Base-by-base conservation (phyloP, 768 basidiomycete species). In the Macrolepiota dolichaula region DNA sequence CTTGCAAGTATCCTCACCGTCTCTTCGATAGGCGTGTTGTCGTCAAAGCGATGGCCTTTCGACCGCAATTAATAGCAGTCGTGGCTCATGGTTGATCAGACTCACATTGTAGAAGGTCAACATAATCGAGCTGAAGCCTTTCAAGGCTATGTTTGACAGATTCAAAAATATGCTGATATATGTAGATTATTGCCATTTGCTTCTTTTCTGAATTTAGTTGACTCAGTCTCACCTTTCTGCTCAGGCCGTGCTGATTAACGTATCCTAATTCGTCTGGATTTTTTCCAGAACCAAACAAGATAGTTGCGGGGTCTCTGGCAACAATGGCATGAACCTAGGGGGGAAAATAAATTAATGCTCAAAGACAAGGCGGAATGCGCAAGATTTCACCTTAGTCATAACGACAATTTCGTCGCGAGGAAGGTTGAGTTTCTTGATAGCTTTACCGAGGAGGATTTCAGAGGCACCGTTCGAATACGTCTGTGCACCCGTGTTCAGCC, bases 331-430 rank as follows among this genome's bases (percentile, higher is more conserved):
- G 77, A 12, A 81, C 63, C 86, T 85, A 40, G 70, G 61, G 63
- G 70, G 64, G 12, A 40, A 24, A 51, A 53, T 22, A 37, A 15
- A 27, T 54, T 15, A 15, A 13, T 36, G 24, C 25, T 19, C n/a
- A 17, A 37, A 3, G 15, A 51, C 7, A 22, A 35, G 49, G 7
- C 22, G 17, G 17, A n/a, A 22, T 44, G 22, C 17, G n/a, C 6
- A 27, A 24, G 27, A 13, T 40, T 59, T 64, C 58, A 84, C 84
- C 75, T 93, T 92, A 58, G 91, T 91, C 77, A 92, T 80, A 17
- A 93, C 81, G n/a, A 93, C 89, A 49, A 92, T 84, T 64, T 87
- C 83, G 15, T 88, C 86, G 1, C 91, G 82, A 17, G n/a, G n/a
- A n/a, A n/a, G n/a, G n/a, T n/a, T n/a, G n/a, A n/a, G n/a, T n/a